Percentiles rank a stretch among this genome's conserved stretches.
Conservation (phyloP, 2,329 filamentous ascomycete genomes). For the Ophiognomonia clavigignenti-juglandacearum region DNA sequence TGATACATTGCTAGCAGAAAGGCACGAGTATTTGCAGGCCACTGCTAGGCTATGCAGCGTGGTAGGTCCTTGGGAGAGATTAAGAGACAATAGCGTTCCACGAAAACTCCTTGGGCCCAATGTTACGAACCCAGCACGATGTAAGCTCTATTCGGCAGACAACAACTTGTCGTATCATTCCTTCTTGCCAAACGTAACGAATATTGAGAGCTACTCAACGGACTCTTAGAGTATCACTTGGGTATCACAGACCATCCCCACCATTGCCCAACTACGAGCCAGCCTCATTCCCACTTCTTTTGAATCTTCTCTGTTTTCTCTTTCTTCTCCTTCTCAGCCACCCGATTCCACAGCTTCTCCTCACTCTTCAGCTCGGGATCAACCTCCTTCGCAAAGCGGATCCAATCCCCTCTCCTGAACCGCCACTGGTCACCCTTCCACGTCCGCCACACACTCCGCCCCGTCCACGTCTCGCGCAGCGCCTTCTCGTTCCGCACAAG, state of each 20-base stretch:
- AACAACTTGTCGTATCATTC: no score
- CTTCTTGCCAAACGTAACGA: no score
- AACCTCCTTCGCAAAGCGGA: constrained; percentile 50
- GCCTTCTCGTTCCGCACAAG: constrained; percentile 43
- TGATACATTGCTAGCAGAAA: no score
- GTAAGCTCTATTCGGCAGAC: no score
- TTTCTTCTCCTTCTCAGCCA: constrained; percentile 8
- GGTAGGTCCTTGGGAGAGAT: no score
- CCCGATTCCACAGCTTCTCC: constrained; percentile 12
- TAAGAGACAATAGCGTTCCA: no score
- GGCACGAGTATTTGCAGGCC: no score
- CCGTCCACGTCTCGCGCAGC: constrained; percentile 49
- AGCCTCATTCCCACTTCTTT: neutral
- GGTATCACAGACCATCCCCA: neutral
- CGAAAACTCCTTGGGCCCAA: no score
- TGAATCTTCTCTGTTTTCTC: constrained; percentile 3
- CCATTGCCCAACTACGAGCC: constrained; percentile 4
- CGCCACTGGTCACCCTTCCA: constrained; percentile 58
- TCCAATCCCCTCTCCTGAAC: constrained; percentile 49
- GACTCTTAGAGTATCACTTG: no score
- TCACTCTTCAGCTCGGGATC: constrained; percentile 25
- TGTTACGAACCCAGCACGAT: no score
- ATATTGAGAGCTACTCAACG: no score
- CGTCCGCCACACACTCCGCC: constrained; percentile 50
- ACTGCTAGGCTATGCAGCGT: no score